These are phyloP conservation scores for Blastocystis sp. DNA, from an alignment of 352 stramenopile species.

Conservation along the genomic window DNA sequence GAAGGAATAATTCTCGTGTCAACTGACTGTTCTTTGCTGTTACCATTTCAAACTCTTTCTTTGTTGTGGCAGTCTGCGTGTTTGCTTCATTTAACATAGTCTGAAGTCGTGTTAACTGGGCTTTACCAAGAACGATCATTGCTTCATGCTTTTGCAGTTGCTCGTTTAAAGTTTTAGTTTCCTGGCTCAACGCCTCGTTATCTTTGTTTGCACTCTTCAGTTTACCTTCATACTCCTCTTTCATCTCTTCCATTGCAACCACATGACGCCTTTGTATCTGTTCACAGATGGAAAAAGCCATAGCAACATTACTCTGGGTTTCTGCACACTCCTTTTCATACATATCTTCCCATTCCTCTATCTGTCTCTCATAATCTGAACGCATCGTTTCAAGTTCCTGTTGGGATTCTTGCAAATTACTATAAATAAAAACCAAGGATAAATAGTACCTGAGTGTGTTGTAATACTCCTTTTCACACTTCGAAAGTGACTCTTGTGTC, in stretches of 20 bases:
- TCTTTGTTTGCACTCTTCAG: background rate
- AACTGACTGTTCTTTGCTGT: constrained; percentile 41
- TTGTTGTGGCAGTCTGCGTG: background rate
- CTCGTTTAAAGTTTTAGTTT: background rate
- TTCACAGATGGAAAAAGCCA: background rate
- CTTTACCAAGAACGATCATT: constrained; percentile 21
- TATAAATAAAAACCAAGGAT: background rate
- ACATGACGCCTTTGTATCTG: background rate
- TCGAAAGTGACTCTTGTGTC: background rate
- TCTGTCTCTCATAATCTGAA: background rate
- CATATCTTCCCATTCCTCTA: background rate
- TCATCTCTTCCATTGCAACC: background rate
- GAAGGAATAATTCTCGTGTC: constrained; percentile 33
- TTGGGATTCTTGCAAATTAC: background rate
- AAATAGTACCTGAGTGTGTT: background rate
- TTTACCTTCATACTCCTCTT: background rate
- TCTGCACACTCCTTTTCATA: background rate
- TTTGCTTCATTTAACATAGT: background rate
- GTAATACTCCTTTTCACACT: background rate
- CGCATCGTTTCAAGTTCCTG: background rate
- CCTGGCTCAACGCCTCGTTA: background rate
- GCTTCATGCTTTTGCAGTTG: background rate
- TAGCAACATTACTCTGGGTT: background rate
- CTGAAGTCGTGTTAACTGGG: constrained; percentile 1
- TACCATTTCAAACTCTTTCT: constrained; percentile 22